Conservation (phyloP, 2,329 filamentous ascomycete genomes). For the Bisporella sp. region DNA sequence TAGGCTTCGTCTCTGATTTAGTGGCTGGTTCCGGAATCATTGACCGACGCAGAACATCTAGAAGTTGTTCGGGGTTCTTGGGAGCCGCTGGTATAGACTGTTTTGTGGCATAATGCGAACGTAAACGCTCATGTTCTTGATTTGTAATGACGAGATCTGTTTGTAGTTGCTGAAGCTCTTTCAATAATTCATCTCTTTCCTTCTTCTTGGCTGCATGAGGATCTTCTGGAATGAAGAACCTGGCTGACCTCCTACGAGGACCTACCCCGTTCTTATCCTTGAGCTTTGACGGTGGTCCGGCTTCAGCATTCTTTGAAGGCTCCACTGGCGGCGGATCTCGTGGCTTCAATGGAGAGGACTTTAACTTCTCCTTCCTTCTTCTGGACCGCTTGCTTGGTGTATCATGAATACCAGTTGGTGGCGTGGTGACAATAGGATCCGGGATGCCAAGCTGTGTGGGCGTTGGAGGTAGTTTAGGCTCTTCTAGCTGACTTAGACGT, state of each 20-base stretch:
- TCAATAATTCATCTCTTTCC: constrained; percentile 44
- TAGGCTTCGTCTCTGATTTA: constrained; percentile 10
- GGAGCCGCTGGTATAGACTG: constrained; percentile 33
- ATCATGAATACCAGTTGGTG: constrained; percentile 52
- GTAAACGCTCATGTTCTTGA: constrained; percentile 51
- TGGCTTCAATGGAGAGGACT: constrained; percentile 28
- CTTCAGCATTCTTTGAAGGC: constrained; percentile 24
- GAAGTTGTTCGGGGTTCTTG: constrained; percentile 32
- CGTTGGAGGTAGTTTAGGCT: constrained; percentile 59
- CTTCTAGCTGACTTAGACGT: constrained; percentile 28
- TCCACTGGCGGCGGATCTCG: constrained; percentile 3
- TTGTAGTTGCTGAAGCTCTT: constrained; percentile 49
- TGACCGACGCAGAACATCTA: constrained; percentile 20
- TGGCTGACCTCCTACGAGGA: constrained; percentile 20
- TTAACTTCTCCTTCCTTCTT: constrained; percentile 30
- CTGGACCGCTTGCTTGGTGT: constrained; percentile 46
- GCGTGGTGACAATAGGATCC: constrained; percentile 47
- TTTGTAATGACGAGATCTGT: constrained; percentile 50
- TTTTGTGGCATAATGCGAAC: constrained; percentile 32
- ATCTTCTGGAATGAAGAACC: constrained; percentile 21
- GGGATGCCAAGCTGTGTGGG: constrained; percentile 40
- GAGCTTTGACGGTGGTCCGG: not conserved
- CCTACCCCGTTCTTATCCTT: constrained; percentile 2
- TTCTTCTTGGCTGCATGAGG: constrained; percentile 40
- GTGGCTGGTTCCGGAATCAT: constrained; percentile 11